Evolutionary conservation across 106 monocot genomes (phyloP), one percentile per base, ranked within the genome.

Genomic region (Hemerocallis citrina): DNA sequence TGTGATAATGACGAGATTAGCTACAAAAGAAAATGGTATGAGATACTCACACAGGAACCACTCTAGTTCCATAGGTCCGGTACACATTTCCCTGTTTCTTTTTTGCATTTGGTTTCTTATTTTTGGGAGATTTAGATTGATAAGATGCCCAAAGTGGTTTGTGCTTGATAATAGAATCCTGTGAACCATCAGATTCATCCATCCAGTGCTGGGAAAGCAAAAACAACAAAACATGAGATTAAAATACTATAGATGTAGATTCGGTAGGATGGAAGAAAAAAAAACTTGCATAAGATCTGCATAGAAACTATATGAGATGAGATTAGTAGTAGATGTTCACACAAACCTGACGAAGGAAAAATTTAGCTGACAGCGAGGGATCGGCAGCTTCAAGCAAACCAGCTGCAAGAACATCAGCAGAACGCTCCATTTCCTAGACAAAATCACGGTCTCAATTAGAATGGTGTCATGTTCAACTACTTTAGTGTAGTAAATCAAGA

Each of bases 401-500:
- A 77, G 91, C 91, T 37, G 91, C 91, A 59, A 96, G 87, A 42
- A 96, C 76, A 74, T 96, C 96, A 72, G 91, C 87, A 67, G 96
- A 96, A 7, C 91, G 86, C 59, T 96, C 96, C 96, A 96, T 96
- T 67, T 96, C 96, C 96, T 96, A 32, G 16, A 74, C n/a, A 20
- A 60, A 65, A 42, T 20, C 59, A 52, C 39, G 28, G 5, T 28
- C 16, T 27, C n/a, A n/a, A n/a, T n/a, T n/a, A n/a, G n/a, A n/a
- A n/a, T n/a, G n/a, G n/a, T n/a, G n/a, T n/a, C n/a, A n/a, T n/a
- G n/a, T n/a, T n/a, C n/a, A n/a, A n/a, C n/a, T n/a, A n/a, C n/a
- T n/a, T n/a, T n/a, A n/a, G n/a, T n/a, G n/a, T n/a, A n/a, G n/a
- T n/a, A n/a, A n/a, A n/a, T n/a, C n/a, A n/a, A n/a, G n/a, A n/a